Evolutionary conservation across 192 early-diverging fungal species (phyloP).

Genomic region (Chytriomyces hyalinus): DNA sequence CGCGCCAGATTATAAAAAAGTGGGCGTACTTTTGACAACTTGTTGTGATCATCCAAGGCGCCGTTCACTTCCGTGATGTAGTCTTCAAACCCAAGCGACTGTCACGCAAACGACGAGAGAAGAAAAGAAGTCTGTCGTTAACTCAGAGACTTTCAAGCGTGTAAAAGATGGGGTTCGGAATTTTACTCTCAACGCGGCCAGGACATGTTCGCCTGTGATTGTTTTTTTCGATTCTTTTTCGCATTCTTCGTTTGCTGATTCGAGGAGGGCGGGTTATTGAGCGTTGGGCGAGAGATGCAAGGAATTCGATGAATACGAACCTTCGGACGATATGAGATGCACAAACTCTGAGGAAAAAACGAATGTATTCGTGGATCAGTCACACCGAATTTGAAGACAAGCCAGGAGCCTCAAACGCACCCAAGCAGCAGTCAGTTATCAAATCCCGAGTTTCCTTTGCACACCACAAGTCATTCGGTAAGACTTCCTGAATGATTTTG

Average conservation of each 20-base stretch:
- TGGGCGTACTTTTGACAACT: conserved; percentile 72
- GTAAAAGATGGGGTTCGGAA: neutral
- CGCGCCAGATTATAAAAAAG: neutral
- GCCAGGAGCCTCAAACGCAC: conserved; percentile 51
- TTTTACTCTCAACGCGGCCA: conserved; percentile 78
- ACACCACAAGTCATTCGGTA: conserved; percentile 86
- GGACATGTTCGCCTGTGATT: conserved; percentile 95
- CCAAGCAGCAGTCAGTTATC: conserved; percentile 93
- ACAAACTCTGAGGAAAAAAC: conserved; percentile 80
- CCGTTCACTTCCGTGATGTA: conserved; percentile 88
- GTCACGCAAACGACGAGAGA: neutral
- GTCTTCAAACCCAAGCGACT: conserved; percentile 89
- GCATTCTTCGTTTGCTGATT: conserved; percentile 87
- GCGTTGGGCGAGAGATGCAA: neutral
- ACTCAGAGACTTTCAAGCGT: neutral
- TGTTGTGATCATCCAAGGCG: conserved; percentile 86
- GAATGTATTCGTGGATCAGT: neutral
- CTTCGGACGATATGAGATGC: conserved; percentile 88
- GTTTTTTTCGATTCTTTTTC: conserved; percentile 97
- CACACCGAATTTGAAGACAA: neutral
- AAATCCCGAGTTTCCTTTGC: conserved; percentile 97
- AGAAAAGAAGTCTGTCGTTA: too few relatives aligned
- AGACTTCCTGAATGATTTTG: conserved; percentile 95
- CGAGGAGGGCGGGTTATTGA: neutral
- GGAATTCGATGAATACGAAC: conserved; percentile 22